phyloP scores from a whole-genome alignment of 805 yeast species.

The Allodekkera sacchari region DNA sequence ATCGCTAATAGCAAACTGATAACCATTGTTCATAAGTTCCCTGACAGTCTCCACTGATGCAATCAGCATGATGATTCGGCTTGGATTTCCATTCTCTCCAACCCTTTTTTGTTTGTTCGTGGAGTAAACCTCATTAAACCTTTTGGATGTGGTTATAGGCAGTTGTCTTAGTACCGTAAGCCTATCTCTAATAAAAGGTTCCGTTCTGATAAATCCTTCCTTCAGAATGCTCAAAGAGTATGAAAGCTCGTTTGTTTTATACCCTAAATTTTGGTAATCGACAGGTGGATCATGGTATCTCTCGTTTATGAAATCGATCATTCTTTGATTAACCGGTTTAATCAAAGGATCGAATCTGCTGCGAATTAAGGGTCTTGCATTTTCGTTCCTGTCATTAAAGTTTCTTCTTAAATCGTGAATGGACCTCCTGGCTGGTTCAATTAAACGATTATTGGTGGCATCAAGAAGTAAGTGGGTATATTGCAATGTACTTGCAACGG shows the following conservation, averaged over 20 bases:
- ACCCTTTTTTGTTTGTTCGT: conserved; percentile 32
- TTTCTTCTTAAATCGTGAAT: conserved; percentile 37
- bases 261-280: conserved; percentile 17
- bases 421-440: conserved; percentile 42
- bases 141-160: conserved; percentile 29
- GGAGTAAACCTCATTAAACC: conserved; percentile 31
- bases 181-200: conserved; percentile 25
- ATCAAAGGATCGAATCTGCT: conserved; percentile 56
- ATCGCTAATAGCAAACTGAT: conserved; percentile 1
- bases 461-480: no score
- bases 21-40: conserved; percentile 14
- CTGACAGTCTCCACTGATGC: conserved; percentile 26
- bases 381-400: conserved; percentile 1
- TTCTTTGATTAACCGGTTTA: conserved; percentile 48
- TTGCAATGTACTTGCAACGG: conserved; percentile 35
- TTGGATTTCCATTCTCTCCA: conserved; percentile 12
- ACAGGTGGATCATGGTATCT: conserved; percentile 31
- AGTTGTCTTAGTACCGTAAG: conserved; percentile 20
- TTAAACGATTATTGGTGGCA: conserved; percentile 15
- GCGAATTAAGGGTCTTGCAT: conserved; percentile 54
- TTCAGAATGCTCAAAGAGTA: conserved; percentile 37
- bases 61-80: conserved; percentile 20
- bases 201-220: conserved; percentile 30
- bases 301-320: conserved; percentile 34
- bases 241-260: conserved; percentile 45